These are phyloP conservation scores for Aspergillus aculeatus DNA, from an alignment of 2,329 filamentous ascomycete genomes.

Conservation along the genomic window DNA sequence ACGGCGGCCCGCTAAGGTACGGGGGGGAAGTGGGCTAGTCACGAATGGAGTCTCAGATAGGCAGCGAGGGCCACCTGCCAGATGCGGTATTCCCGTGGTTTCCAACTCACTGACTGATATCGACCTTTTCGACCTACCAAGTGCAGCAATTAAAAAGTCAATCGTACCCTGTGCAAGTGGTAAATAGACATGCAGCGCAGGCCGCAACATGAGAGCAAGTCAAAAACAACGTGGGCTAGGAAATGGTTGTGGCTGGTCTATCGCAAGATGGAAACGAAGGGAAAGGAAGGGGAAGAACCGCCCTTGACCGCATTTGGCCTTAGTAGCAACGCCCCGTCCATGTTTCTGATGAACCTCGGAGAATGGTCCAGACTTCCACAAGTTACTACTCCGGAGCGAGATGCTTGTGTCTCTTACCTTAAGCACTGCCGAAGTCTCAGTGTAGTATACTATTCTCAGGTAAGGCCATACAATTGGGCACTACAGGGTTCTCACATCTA, in stretches of 20 bases:
- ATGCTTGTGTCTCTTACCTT: too few species aligned
- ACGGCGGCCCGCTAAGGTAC: conserved; percentile 15
- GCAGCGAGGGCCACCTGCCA: neutral
- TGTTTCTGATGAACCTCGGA: neutral
- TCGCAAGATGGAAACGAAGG: neutral
- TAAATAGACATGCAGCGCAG: neutral
- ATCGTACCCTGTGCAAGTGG: neutral
- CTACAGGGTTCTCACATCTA: too few species aligned
- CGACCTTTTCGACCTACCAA: neutral
- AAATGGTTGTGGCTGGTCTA: neutral
- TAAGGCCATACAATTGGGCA: too few species aligned
- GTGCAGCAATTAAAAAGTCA: neutral
- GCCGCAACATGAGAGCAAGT: neutral
- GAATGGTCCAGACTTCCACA: neutral
- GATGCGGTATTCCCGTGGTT: neutral
- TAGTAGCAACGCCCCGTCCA: neutral
- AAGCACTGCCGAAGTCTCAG: too few species aligned
- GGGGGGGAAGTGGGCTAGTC: neutral
- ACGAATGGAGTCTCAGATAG: neutral
- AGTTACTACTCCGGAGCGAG: too few species aligned
- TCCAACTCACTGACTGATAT: neutral
- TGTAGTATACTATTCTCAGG: too few species aligned
- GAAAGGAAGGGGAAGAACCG: neutral
- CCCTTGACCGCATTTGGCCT: neutral
- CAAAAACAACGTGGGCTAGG: neutral